Base-by-base conservation (phyloP, 2,329 filamentous ascomycete genomes). In the Trichoderma simmonsii region DNA sequence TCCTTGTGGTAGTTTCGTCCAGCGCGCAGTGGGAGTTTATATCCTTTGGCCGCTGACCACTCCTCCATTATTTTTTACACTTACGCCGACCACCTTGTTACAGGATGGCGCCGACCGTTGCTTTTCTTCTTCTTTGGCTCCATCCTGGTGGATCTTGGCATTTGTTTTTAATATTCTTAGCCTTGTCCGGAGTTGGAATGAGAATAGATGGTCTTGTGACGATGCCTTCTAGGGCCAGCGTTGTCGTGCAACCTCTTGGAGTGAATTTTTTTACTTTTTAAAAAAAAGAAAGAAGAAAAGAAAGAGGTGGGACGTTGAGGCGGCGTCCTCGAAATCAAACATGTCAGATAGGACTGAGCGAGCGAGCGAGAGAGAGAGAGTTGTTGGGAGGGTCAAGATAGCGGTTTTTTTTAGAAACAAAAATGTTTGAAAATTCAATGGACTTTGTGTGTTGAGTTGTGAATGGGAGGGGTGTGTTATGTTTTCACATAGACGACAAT, bases 141-240 rank as follows among this genome's bases (percentile, higher is more conserved):
- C 71, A 65, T 72, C 71, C 66, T 71, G 67, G 71, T 72, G 71
- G 71, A 63, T 26, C 36, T 59, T 71, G 71, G 71, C 66, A 59
- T 71, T 70, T 72, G 61, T 70, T 72, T 60, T 70, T 72, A 72
- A 72, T 72, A 72, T 60, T 65, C 51, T 72, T 72, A 72, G 59
- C 71, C 67, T 72, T 69, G 57, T 65, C 57, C 70, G 71, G 71
- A 72, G 71, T 72, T 72, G 71, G 71, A 67, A 72, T 69, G 64
- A 72, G 57, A 72, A 72, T 72, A 72, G 71, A 72, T 63, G 63
- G 71, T 56, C 57, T 68, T 68, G 64, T 72, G 57, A 63, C 64
- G 65, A 59, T 56, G 64, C 57, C 71, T 68, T 69, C 61, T 28
- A 34, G 64, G 70, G 57, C 64, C 57, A 63, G 64, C 60, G 71